Percentiles rank a stretch among this genome's conserved stretches.
phyloP scores from a whole-genome alignment of 2,329 filamentous ascomycete genomes.

The Drechslerella dactyloides region DNA sequence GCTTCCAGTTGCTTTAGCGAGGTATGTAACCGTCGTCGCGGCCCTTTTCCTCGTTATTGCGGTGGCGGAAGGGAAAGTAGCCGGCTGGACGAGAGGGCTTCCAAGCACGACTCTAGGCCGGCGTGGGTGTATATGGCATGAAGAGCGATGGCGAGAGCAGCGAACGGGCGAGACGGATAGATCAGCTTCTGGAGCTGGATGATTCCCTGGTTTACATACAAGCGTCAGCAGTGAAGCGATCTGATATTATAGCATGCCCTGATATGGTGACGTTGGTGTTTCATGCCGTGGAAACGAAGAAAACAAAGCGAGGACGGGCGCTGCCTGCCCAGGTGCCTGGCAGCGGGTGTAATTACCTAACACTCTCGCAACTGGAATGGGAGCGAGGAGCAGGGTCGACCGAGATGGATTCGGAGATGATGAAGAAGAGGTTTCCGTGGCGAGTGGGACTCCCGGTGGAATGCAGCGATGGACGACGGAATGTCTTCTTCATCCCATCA shows the following conservation, averaged over 20 bases:
- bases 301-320: background rate
- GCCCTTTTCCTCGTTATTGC: background rate
- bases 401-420: background rate
- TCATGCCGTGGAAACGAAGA: constrained; percentile 1
- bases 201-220: background rate
- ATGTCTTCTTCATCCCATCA: too few relatives aligned
- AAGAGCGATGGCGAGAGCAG: background rate
- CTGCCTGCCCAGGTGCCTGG: too few relatives aligned
- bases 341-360: too few relatives aligned
- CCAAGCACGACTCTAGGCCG: constrained; percentile 15
- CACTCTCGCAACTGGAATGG: background rate
- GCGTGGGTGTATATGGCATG: constrained; percentile 9
- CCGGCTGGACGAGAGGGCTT: constrained; percentile 19
- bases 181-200: background rate
- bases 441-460: constrained; percentile 13
- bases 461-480: constrained; percentile 29
- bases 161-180: background rate
- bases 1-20: constrained; percentile 20
- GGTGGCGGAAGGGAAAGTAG: constrained; percentile 16
- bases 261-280: constrained; percentile 1
- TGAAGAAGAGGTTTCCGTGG: background rate
- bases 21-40: constrained; percentile 37
- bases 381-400: background rate
- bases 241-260: background rate
- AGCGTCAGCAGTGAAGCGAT: background rate